Evolutionary conservation across 2,329 filamentous ascomycete species (phyloP), one percentile per base, ranked within the genome.

Genomic region (Colletotrichum sidae): DNA sequence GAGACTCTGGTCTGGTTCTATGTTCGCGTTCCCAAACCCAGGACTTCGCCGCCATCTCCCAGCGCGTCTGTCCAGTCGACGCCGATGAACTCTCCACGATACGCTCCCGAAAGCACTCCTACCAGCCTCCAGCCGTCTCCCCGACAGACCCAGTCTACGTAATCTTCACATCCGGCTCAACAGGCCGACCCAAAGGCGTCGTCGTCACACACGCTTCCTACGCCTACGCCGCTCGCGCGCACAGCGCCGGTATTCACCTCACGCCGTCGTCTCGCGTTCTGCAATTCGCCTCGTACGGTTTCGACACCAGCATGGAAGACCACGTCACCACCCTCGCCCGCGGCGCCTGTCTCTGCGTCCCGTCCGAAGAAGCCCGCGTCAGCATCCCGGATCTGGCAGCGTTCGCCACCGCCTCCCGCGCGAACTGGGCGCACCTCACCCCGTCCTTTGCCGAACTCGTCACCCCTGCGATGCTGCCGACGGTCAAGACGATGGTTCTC

Each of bases 291-390:
- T 80, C 81, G 4, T 86, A 83, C 67, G 84, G 83, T 1, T 86
- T 86, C 34, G 84, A 88, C 47, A 78, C 83, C 5, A 81, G 81
- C 15, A 75, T 88, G 1, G 72, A 81, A 0, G 86, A 88, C 64
- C 81, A 84, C 1, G 75, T 88, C 8, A 80, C 82, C 1, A 81
- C 85, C 0, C 75, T 90, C 6, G 77, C 84, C 9, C 75, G 81
- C n/a, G 88, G 88, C n/a, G 87, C 84, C 0, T 88, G 85, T 59
- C 78, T 90, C 9, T 90, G 87, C 65, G 78, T 90, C 0, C 86
- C 88, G 0, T 81, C 82, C 8, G 76, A 83, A 2, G 72, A 80
- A 4, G 81, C 86, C 58, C 75, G 84, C 11, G 70, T 83, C 47
- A 80, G 82, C 56, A 25, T 51, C 2, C 45, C n/a, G 1, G 81